Evolutionary conservation across 805 yeast genomes (phyloP).

Genomic region (Maudiozyma pseudohumilis): DNA sequence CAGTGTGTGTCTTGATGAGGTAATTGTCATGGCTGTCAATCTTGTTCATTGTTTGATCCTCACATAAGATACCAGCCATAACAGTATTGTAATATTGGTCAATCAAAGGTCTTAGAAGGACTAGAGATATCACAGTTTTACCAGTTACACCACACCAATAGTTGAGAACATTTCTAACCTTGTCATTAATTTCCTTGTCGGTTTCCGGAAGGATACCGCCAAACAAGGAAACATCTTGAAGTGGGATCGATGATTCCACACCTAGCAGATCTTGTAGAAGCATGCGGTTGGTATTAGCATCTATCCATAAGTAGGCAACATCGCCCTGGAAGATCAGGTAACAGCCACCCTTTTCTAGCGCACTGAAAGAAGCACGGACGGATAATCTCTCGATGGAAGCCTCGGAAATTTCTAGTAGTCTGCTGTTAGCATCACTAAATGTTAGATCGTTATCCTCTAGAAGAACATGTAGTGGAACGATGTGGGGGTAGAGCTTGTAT

Average conservation of each 20-base stretch:
- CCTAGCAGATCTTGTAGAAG: conserved; percentile 73
- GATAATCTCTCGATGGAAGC: conserved; percentile 41
- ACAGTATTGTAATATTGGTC: conserved; percentile 23
- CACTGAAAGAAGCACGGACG: conserved; percentile 29
- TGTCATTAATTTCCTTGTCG: conserved; percentile 57
- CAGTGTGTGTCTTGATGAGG: conserved; percentile 56
- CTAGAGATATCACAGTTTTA: conserved; percentile 18
- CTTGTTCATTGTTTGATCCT: conserved; percentile 54
- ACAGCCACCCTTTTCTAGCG: conserved; percentile 56
- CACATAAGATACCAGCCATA: conserved; percentile 53
- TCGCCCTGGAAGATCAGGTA: conserved; percentile 68
- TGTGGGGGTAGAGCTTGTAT: conserved; percentile 67
- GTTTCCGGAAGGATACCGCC: conserved; percentile 55
- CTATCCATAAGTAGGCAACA: conserved; percentile 52
- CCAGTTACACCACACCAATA: conserved; percentile 31
- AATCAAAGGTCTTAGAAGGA: conserved; percentile 25
- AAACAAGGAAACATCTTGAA: conserved; percentile 18
- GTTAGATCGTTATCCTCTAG: conserved; percentile 44
- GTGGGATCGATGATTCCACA: conserved; percentile 27
- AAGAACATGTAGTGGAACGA: conserved; percentile 62
- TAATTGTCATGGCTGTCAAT: conserved; percentile 56
- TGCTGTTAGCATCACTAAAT: conserved; percentile 32
- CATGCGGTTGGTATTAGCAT: conserved; percentile 54
- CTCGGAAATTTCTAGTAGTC: conserved; percentile 30
- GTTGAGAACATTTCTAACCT: conserved; percentile 54